phyloP scores from a whole-genome alignment of 768 basidiomycete genomes.

The Lactifluus rugatus region DNA sequence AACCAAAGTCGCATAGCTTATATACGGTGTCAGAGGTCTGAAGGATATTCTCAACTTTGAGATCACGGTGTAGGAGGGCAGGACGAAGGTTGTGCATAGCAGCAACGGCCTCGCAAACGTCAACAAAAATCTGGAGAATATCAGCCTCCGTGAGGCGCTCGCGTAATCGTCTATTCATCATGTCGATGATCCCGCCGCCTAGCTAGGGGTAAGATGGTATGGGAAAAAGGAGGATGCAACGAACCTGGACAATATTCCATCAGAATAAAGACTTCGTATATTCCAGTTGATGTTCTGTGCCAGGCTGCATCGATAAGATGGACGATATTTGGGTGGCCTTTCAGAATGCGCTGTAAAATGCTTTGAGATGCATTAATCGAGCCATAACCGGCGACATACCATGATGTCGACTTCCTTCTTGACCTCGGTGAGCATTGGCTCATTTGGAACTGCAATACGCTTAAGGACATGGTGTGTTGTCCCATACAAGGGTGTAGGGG shows the following conservation, averaged over 20 bases:
- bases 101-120: constrained; percentile 94
- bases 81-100: constrained; percentile 92
- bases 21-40: constrained; percentile 75
- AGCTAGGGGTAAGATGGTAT: constrained; percentile 15
- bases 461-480: constrained; percentile 96
- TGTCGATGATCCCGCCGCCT: constrained; percentile 99
- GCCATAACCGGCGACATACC: constrained; percentile 43
- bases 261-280: constrained; percentile 93
- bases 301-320: constrained; percentile 94
- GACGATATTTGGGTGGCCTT: constrained; percentile 92
- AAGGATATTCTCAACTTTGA: constrained; percentile 98
- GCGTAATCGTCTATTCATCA: constrained; percentile 95
- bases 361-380: constrained; percentile 7
- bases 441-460: constrained; percentile 86
- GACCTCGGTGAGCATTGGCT: constrained; percentile 84
- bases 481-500: constrained; percentile 76
- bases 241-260: constrained; percentile 95
- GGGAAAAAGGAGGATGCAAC: constrained; percentile 19
- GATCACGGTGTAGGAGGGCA: constrained; percentile 88
- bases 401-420: constrained; percentile 98
- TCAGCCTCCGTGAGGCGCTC: constrained; percentile 93
- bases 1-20: constrained; percentile 98
- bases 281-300: constrained; percentile 71
- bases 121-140: constrained; percentile 95
- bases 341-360: constrained; percentile 60